Base-by-base conservation (phyloP, 768 basidiomycete genomes). In the Amanita jacksonii region DNA sequence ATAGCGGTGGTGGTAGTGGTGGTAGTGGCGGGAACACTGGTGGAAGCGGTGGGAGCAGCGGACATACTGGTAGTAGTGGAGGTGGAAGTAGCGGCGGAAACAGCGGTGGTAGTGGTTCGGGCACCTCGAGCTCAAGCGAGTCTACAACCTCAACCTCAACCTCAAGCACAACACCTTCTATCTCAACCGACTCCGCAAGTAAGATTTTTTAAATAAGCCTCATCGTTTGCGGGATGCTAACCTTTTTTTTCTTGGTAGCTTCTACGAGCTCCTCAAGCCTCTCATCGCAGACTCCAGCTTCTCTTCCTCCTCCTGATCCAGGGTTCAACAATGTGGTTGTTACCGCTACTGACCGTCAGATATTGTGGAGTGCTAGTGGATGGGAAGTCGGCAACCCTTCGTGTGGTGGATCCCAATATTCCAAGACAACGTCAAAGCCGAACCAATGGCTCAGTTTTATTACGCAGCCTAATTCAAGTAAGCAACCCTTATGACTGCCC, bases 401-500 rank as follows among this genome's bases (percentile, higher is more conserved):
- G 6, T 44, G 43, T 25, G 19, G 12, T 16, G 4, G 13, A 18
- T 19, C 22, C 23, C 22, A 23, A 24, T 13, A 20, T 10, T 45
- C 43, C 24, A 45, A 45, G 16, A 19, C 22, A 10, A 30, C 43
- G 4, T 19, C 35, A 9, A 31, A 20, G 25, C 5, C 4, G 18
- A 15, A 38, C 23, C 35, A 45, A 18, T 45, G 20, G 27, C 25
- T 45, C 35, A 45, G 35, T 15, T 37, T 27, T 23, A 27, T 36
- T 22, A 27, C 34, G 10, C 9, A 18, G 9, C 7, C 32, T 7
- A 32, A 43, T 25, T 9, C 43, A 8, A 37, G 43, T 44, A 44
- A n/a, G 43, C 5, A 1, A 18, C 8, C 22, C 16, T 16, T 13
- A n/a, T 12, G 3, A n/a, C 20, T 35, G 20, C 10, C 9, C n/a